Conservation (phyloP, 495 filamentous ascomycete species). For the Platismatia glauca region DNA sequence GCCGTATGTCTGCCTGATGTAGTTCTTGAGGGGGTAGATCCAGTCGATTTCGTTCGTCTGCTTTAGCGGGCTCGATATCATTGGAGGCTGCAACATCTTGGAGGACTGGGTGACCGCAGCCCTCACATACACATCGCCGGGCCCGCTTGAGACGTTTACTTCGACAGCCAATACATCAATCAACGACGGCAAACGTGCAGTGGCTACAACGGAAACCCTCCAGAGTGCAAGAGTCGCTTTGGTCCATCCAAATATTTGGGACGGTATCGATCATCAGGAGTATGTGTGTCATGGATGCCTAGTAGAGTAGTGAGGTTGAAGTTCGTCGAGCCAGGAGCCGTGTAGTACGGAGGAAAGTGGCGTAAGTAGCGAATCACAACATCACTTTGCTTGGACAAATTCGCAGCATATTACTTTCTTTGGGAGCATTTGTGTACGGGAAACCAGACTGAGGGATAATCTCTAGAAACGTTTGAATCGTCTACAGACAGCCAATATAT, state of each 20-base stretch:
- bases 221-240: background rate
- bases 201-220: background rate
- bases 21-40: conserved; percentile 84
- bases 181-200: background rate
- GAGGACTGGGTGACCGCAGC: background rate
- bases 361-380: background rate
- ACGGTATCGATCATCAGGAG: background rate
- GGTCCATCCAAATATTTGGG: background rate
- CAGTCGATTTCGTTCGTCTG: conserved; percentile 99
- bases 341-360: background rate
- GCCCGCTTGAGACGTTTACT: background rate
- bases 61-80: conserved; percentile 91
- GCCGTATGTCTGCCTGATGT: conserved; percentile 88
- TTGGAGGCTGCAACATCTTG: conserved; percentile 72
- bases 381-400: background rate
- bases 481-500: background rate
- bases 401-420: background rate
- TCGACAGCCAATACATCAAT: background rate
- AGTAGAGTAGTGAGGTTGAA: background rate
- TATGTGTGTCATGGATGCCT: background rate
- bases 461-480: background rate
- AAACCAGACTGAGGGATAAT: background rate
- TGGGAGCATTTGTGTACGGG: background rate
- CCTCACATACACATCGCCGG: background rate
- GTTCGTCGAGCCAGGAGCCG: background rate